Base-by-base conservation (phyloP, 805 yeast species). In the Ogataea pilisensis region DNA sequence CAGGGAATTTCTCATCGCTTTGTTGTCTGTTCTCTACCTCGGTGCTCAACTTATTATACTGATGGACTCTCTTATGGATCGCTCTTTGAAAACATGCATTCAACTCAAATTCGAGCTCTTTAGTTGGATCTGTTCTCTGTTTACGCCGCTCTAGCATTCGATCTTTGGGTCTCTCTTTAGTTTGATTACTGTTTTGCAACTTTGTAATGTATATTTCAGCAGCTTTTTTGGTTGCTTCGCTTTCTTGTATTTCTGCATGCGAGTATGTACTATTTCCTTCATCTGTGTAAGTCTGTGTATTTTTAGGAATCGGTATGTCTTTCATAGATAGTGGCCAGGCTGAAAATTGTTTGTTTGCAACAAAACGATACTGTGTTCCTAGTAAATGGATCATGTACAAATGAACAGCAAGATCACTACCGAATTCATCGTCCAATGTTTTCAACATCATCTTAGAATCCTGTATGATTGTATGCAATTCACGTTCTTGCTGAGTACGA, bases 391-490 rank as follows among this genome's bases (percentile, higher is more conserved):
- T 55, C 19, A 84, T 73, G 55, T 82, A 85, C 3, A 86, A 59
- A 60, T 85, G 95, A 2, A 77, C 53, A 0, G 83, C 72, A 24
- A 85, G 60, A 58, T 85, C 89, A 11, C 60, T 59, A 25, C 79
- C 59, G 44, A 70, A 75, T 2, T 70, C 69, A 12, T 64, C 64
- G 48, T 82, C 86, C 19, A 80, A 49, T 6, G 58, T 48, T n/a
- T 59, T 45, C 9, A 72, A 34, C 19, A 68, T 40, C 33, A 42
- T 38, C 12, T 34, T 36, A 3, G 48, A 48, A 17, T 57, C 55
- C 31, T 37, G 40, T 32, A 52, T 36, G 3, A 47, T 40, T n/a
- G 38, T 40, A 3, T 27, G 25, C 9, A 42, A 37, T 4, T 41
- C 38, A 8, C 32, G 21, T 30, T n/a, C n/a, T n/a, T n/a, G n/a